Base-by-base conservation (phyloP, 768 basidiomycete species). In the Mycena alexandri region DNA sequence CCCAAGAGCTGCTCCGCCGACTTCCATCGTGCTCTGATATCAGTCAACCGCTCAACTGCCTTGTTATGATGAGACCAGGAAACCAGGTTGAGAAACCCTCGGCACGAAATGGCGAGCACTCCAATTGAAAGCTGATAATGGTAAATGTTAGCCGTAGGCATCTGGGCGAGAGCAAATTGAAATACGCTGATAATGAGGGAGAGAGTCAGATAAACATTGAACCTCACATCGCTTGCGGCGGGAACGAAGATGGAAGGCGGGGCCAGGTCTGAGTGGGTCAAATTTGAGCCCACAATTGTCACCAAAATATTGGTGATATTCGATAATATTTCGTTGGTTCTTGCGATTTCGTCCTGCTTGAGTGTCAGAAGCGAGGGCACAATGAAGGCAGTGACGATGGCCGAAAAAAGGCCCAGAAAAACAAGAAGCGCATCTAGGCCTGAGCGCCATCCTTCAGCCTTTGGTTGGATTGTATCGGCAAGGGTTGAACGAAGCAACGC, bases 341-440 rank as follows among this genome's bases (percentile, higher is more conserved):
- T 43, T 25, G 44, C 57, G 5, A 43, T 41, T 36, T 69, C 47
- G 43, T 69, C 63, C 13, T 48, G 53, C n/a, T 64, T 53, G 47
- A 73, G 60, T 6, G 38, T 46, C 3, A 36, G 44, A 6, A 71
- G 53, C 16, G 72, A 71, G 17, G 60, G 67, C 5, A 73, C 53
- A 21, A 71, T 62, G 44, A 73, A 73, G 1, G 72, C 70, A 7
- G 72, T 73, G 7, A 73, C 53, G 11, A 73, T 73, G 3, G 67
- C 72, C 5, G 72, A 73, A 36, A 73, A 73, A n/a, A 73, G 46
- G 43, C 72, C 72, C 6, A 73, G 51, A 47, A 73, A 73, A 19
- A 73, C 67, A 24, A 73, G 70, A 2, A 71, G 63, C 3, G 70
- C 68, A 24, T 73, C 72, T 2, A 73, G 62, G 6, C 65, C 67